Percentiles rank a stretch among this genome's conserved stretches.
These are phyloP conservation scores for Tricholoma terreum DNA, from an alignment of 768 basidiomycete species.

Conservation along the genomic window DNA sequence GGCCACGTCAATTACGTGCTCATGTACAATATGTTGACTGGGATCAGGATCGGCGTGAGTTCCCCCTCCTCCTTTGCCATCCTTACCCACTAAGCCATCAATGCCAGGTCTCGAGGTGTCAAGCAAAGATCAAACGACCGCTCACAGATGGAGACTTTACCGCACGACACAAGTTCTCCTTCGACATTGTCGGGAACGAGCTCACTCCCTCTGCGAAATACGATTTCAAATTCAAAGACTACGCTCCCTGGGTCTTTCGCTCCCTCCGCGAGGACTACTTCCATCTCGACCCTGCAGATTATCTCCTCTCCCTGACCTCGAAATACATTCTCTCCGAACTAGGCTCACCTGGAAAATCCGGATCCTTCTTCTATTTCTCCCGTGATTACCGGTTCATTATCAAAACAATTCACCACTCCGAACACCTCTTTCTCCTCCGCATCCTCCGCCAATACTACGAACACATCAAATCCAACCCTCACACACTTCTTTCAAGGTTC, in stretches of 20 bases:
- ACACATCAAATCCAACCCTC: slow-evolving; percentile 87
- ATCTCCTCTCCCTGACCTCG: slow-evolving; percentile 91
- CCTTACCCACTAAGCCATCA: slow-evolving; percentile 3
- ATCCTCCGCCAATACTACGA: slow-evolving; percentile 83
- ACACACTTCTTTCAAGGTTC: slow-evolving; percentile 90
- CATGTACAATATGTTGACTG: slow-evolving; percentile 99
- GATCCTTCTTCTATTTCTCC: slow-evolving; percentile 99
- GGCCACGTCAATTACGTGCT: slow-evolving; percentile 98
- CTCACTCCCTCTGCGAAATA: slow-evolving; percentile 96
- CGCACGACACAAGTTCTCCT: slow-evolving; percentile 91
- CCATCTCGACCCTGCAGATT: slow-evolving; percentile 95
- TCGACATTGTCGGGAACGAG: slow-evolving; percentile 98
- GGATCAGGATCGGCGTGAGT: slow-evolving; percentile 90
- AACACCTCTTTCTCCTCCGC: slow-evolving; percentile 88
- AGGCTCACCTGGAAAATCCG: slow-evolving; percentile 97
- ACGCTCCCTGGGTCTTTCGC: slow-evolving; percentile 97
- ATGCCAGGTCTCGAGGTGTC: slow-evolving; percentile 85
- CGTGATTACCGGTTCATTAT: slow-evolving; percentile 99
- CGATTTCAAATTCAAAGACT: slow-evolving; percentile 99
- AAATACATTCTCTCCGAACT: slow-evolving; percentile 98
- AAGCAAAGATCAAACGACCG: slow-evolving; percentile 88
- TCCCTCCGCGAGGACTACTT: slow-evolving; percentile 93
- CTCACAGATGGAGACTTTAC: slow-evolving; percentile 84
- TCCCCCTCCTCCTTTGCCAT: not conserved
- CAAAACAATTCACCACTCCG: slow-evolving; percentile 94